phyloP scores from a whole-genome alignment of 2,329 filamentous ascomycete genomes.

The Monosporascus sp. region DNA sequence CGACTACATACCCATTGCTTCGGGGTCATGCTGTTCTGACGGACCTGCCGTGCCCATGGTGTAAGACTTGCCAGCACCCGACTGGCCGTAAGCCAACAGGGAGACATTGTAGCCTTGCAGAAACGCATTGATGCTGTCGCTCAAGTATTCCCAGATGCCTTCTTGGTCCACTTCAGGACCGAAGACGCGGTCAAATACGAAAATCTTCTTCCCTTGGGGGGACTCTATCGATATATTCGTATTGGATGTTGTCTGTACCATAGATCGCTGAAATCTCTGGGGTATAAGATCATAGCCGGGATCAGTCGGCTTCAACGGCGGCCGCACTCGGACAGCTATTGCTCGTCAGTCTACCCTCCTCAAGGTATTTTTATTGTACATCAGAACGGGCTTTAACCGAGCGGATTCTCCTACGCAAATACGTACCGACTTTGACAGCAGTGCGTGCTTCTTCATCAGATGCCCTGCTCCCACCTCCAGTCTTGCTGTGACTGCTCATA shows the following conservation, averaged over 20 bases:
- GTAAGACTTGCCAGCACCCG: conserved; percentile 94
- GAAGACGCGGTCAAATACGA: conserved; percentile 96
- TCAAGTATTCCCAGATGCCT: conserved; percentile 89
- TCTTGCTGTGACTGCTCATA: conserved; percentile 77
- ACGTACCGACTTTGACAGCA: conserved; percentile 93
- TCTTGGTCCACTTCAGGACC: conserved; percentile 77
- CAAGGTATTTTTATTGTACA: neutral
- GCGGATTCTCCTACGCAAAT: conserved; percentile 1
- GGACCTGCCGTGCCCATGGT: conserved; percentile 97
- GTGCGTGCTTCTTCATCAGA: conserved; percentile 87
- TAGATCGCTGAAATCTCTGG: conserved; percentile 88
- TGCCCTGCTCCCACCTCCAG: conserved; percentile 69
- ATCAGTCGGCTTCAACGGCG: conserved; percentile 75
- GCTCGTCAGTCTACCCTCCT: neutral
- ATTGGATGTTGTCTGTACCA: conserved; percentile 81
- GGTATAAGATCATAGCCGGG: conserved; percentile 94
- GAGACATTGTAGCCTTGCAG: conserved; percentile 98
- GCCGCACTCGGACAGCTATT: conserved; percentile 85
- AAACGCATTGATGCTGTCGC: conserved; percentile 85
- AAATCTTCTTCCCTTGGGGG: conserved; percentile 87
- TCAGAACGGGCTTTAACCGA: neutral
- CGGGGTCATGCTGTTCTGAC: conserved; percentile 63
- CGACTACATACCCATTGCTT: conserved; percentile 67
- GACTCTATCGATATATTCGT: conserved; percentile 87
- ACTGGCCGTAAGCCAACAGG: conserved; percentile 93